Percentiles rank a stretch among this genome's conserved stretches.
These are phyloP conservation scores for Pythium rishiriense DNA, from an alignment of 352 stramenopile genomes.

Conservation along the genomic window DNA sequence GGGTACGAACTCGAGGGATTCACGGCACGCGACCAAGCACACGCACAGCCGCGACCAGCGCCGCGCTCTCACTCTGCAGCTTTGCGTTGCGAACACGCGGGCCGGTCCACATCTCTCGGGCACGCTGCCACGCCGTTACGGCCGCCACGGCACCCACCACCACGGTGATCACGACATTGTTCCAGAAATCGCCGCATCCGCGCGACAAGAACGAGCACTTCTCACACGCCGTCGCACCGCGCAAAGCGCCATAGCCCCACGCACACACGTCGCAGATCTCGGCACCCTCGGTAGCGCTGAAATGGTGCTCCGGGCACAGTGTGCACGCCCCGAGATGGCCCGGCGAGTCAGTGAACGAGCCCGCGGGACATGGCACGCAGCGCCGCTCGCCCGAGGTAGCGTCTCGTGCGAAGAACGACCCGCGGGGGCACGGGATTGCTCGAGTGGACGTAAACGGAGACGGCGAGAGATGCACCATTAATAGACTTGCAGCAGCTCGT, in stretches of 20 bases:
- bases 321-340: conserved; percentile 37
- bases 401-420: conserved; percentile 17
- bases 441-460: conserved; percentile 14
- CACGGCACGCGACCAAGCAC: conserved; percentile 46
- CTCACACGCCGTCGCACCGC: conserved; percentile 40
- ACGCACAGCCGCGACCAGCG: conserved; percentile 48
- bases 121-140: conserved; percentile 32
- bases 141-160: conserved; percentile 24
- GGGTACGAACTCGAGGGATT: too few relatives aligned
- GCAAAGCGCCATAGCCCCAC: conserved; percentile 32
- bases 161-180: conserved; percentile 39
- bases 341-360: conserved; percentile 31
- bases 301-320: conserved; percentile 40
- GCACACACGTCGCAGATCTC: conserved; percentile 41
- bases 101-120: conserved; percentile 33
- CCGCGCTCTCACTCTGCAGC: conserved; percentile 42
- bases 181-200: conserved; percentile 57
- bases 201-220: conserved; percentile 55
- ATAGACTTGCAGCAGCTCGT: not conserved
- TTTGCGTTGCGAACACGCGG: conserved; percentile 24
- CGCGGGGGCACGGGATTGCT: conserved; percentile 23
- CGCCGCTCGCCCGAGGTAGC: not conserved
- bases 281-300: conserved; percentile 39
- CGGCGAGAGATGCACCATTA: conserved; percentile 2
- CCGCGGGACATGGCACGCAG: conserved; percentile 35